These are phyloP conservation scores for Auxenochlorella protothecoides DNA, from an alignment of 139 green algal species.

Conservation along the genomic window DNA sequence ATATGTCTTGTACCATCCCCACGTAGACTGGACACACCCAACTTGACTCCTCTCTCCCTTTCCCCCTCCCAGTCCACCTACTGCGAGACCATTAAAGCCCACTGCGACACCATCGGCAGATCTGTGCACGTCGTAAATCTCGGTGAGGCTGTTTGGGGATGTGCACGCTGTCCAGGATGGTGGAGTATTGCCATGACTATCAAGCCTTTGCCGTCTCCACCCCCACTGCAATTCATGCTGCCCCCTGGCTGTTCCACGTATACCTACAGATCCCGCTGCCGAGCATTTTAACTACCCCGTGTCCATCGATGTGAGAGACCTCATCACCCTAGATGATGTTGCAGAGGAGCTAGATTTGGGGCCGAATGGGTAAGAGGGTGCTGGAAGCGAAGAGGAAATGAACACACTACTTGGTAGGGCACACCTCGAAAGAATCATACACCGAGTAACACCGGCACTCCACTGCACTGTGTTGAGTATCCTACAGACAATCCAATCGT, in stretches of 20 bases:
- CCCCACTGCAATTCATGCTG: not conserved
- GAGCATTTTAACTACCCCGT: conserved; percentile 89
- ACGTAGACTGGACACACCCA: too few species aligned
- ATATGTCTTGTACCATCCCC: too few species aligned
- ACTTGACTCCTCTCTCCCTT: too few species aligned
- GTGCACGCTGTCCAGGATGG: too few species aligned
- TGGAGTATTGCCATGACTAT: too few species aligned
- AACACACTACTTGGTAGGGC: not conserved
- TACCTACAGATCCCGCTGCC: conserved; percentile 77
- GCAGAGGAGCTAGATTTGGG: conserved; percentile 92
- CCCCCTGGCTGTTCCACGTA: too few species aligned
- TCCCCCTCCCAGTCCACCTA: conserved; percentile 79
- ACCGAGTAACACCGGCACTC: not conserved
- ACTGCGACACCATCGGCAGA: conserved; percentile 78
- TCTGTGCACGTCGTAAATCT: conserved; percentile 88
- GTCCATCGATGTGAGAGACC: conserved; percentile 74
- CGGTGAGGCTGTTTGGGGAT: conserved; percentile 32
- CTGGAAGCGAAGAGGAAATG: not conserved
- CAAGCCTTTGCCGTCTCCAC: too few species aligned
- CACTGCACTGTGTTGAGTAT: not conserved
- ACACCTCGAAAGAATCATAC: not conserved
- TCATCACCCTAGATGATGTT: conserved; percentile 87
- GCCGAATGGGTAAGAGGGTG: conserved; percentile 73
- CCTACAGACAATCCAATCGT: too few species aligned
- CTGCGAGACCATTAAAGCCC: conserved; percentile 77